Evolutionary conservation across 352 stramenopile genomes (phyloP).

Genomic region (Phytophthora sp.): DNA sequence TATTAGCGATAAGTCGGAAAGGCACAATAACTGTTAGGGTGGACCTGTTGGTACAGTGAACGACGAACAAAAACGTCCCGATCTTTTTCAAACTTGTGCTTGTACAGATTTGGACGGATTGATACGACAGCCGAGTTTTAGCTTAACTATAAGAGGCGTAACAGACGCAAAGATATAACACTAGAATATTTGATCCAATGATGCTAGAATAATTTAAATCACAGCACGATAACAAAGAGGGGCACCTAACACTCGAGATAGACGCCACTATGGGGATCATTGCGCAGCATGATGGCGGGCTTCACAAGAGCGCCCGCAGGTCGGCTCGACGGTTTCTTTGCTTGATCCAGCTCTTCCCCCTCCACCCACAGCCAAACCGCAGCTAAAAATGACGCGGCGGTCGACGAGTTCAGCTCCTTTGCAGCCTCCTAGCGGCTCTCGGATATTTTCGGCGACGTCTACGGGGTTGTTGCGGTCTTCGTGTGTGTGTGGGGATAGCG

Average conservation of each 20-base stretch:
- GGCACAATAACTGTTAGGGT: too few species aligned
- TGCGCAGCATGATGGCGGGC: conserved; percentile 26
- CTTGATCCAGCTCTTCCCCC: neutral
- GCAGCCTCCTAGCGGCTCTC: conserved; percentile 38
- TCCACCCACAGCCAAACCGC: neutral
- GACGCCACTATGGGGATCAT: conserved; percentile 26
- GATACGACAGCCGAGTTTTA: too few species aligned
- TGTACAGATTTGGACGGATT: too few species aligned
- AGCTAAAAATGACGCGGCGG: conserved; percentile 9
- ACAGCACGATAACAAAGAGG: too few species aligned
- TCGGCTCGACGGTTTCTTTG: neutral
- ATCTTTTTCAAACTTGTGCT: too few species aligned
- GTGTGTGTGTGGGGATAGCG: neutral
- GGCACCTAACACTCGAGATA: conserved; percentile 7
- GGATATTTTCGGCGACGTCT: conserved; percentile 49
- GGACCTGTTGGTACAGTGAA: too few species aligned
- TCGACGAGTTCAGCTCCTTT: conserved; percentile 55
- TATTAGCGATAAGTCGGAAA: too few species aligned
- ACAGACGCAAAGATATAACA: too few species aligned
- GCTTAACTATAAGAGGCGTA: too few species aligned
- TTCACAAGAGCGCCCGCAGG: neutral
- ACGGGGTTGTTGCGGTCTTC: conserved; percentile 30
- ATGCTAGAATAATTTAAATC: too few species aligned
- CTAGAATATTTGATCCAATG: too few species aligned
- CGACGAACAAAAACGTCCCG: too few species aligned